Base-by-base conservation (phyloP, 116 monocot genomes). In the Trichopus zeylanicus region DNA sequence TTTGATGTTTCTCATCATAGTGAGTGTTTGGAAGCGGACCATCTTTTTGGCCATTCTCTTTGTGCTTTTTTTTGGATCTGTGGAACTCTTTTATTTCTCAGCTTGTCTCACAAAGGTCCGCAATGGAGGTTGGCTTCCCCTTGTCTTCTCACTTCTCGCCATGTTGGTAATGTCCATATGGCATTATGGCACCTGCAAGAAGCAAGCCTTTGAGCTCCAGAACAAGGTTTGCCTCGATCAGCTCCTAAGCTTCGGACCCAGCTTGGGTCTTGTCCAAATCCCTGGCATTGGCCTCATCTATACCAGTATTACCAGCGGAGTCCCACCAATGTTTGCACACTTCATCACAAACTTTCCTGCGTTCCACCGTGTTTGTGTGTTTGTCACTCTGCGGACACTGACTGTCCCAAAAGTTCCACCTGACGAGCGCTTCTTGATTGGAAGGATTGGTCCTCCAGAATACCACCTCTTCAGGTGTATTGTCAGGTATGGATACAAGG, bases 291-390 rank as follows among this genome's bases (percentile, higher is more conserved):
- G 84, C 31, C 65, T 92, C 1, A 63, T 87, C 27, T 84, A 73
- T 60, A 71, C 87, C 8, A 79, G 66, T 46, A 63, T 51, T 7
- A 38, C 34, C 0, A 55, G 39, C 7, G 84, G 78, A 19, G 68
- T 87, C 1, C 87, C 92, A 2, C 81, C 87, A 4, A 72, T 84
- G 73, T 87, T 93, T 70, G 81, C 81, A 3, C 92, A 93, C 67
- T 88, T 88, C 29, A 71, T 93, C 18, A 84, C 92, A 34, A 84
- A 84, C 67, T 84, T 93, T 69, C 81, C 87, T n/a, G 88, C 84
- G 18, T 72, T 81, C 62, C 88, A 93, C 34, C 70, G 77, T 1
- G 57, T 87, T 12, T 73, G 84, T 61, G 73, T 93, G 34, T 88
- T 88, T 16, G 62, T 85, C 46, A 67, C 48, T 9, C 22, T 84